phyloP scores from a whole-genome alignment of 495 filamentous ascomycete genomes.

The Monascus purpureus region DNA sequence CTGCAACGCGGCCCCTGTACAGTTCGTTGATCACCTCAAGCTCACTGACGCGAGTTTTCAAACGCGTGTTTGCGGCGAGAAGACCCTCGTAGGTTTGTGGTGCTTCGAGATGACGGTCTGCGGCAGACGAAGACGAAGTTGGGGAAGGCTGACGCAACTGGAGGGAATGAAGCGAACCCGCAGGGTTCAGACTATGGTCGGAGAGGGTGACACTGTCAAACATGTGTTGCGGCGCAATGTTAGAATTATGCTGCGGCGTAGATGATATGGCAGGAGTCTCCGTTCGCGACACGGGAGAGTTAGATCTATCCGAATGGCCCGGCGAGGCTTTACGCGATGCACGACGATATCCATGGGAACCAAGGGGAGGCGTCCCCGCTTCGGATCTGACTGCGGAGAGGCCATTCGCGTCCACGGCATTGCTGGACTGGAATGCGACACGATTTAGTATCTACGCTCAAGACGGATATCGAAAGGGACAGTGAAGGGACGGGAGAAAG shows the following conservation, averaged over 20 bases:
- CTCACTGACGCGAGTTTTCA: conserved; percentile 86
- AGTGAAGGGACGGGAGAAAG: conserved; percentile 5
- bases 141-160: conserved; percentile 52
- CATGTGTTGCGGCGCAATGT: conserved; percentile 62
- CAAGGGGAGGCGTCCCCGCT: conserved; percentile 36
- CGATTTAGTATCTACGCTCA: conserved; percentile 3
- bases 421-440: conserved; percentile 30
- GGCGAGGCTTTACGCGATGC: conserved; percentile 58
- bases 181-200: conserved; percentile 46
- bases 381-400: conserved; percentile 43
- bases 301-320: conserved; percentile 61
- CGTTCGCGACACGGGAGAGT: conserved; percentile 79
- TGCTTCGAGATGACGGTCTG: conserved; percentile 60
- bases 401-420: conserved; percentile 41
- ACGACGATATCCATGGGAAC: conserved; percentile 44
- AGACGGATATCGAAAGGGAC: conserved; percentile 2
- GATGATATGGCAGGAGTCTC: conserved; percentile 61
- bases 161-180: conserved; percentile 38
- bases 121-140: conserved; percentile 52
- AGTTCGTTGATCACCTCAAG: conserved; percentile 93
- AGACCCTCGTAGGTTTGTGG: conserved; percentile 71
- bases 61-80: conserved; percentile 57
- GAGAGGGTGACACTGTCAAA: conserved; percentile 62
- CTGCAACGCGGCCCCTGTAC: conserved; percentile 73
- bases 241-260: conserved; percentile 48